Conservation (phyloP, 441 rosid genomes). For the Gossypium aridum region DNA sequence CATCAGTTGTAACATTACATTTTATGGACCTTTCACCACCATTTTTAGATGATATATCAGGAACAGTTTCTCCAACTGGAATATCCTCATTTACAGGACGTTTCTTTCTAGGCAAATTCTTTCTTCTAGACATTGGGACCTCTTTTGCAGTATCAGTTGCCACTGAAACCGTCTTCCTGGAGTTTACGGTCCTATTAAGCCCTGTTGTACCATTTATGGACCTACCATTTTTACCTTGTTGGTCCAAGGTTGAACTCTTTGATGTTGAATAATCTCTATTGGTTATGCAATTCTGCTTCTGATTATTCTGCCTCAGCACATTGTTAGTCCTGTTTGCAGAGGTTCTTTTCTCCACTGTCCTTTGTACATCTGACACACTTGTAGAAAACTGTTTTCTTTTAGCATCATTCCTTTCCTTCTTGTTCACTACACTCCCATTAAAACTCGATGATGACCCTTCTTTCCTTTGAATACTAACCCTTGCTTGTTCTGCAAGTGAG, state of each 20-base stretch:
- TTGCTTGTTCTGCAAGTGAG: constrained; percentile 35
- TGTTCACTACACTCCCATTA: constrained; percentile 22
- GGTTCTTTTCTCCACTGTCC: constrained; percentile 34
- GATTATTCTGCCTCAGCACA: constrained; percentile 57
- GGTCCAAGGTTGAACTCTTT: constrained; percentile 31
- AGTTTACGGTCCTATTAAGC: constrained; percentile 35
- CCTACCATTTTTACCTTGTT: constrained; percentile 30
- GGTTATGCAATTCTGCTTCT: constrained; percentile 52
- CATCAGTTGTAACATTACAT: constrained; percentile 36
- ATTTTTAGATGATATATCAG: constrained; percentile 27
- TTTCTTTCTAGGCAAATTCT: constrained; percentile 34
- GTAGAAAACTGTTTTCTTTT: constrained; percentile 28
- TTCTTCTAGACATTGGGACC: constrained; percentile 30
- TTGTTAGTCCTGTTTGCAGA: constrained; percentile 27
- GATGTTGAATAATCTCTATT: constrained; percentile 27
- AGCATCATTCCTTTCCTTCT: constrained; percentile 37
- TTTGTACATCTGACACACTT: constrained; percentile 29
- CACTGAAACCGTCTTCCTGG: constrained; percentile 28
- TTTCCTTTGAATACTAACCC: constrained; percentile 36
- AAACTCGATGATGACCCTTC: constrained; percentile 29
- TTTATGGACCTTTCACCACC: constrained; percentile 34
- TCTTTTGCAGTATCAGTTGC: constrained; percentile 25
- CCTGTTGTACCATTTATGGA: constrained; percentile 25
- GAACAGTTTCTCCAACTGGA: constrained; percentile 20
- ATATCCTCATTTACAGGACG: constrained; percentile 25